Evolutionary conservation across 768 basidiomycete species (phyloP).

Genomic region (Xerocomellus dryophilus): DNA sequence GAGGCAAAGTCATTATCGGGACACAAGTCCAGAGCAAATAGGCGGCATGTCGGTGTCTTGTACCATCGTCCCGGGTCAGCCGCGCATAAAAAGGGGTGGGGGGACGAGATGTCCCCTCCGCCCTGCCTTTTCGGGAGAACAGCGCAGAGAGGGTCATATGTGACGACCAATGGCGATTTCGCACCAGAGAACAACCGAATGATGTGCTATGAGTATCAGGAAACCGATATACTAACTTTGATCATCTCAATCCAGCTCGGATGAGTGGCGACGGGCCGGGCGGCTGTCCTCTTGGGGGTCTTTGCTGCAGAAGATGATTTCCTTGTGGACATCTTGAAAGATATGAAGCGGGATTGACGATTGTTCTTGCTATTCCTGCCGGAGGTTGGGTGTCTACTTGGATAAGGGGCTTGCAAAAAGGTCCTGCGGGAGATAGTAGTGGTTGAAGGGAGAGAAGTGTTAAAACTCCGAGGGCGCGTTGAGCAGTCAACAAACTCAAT

Average conservation of each 20-base stretch:
- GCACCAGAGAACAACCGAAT: slow-evolving; percentile 10
- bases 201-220: slow-evolving; percentile 12
- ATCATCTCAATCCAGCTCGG: slow-evolving; percentile 78
- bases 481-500: slow-evolving; percentile 41
- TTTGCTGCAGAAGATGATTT: slow-evolving; percentile 48
- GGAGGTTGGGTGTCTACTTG: slow-evolving; percentile 12
- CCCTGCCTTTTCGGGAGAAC: slow-evolving; percentile 39
- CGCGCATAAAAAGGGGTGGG: slow-evolving; percentile 7
- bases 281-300: slow-evolving; percentile 33
- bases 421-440: slow-evolving; percentile 43
- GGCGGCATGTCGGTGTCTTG: neutral
- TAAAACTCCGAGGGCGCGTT: slow-evolving; percentile 42
- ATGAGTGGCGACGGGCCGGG: slow-evolving; percentile 36
- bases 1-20: slow-evolving; percentile 10
- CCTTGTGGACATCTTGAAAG: slow-evolving; percentile 36
- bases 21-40: slow-evolving; percentile 9
- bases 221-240: slow-evolving; percentile 49
- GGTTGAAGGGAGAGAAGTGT: slow-evolving; percentile 43
- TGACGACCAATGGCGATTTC: slow-evolving; percentile 1
- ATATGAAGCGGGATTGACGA: slow-evolving; percentile 11
- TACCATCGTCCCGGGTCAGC: slow-evolving; percentile 11
- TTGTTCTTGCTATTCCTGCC: slow-evolving; percentile 19
- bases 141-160: slow-evolving; percentile 7
- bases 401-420: slow-evolving; percentile 17
- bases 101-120: slow-evolving; percentile 32